Evolutionary conservation across 805 yeast genomes (phyloP), one percentile per base, ranked within the genome.

Genomic region (Myxozyma mucilagina): DNA sequence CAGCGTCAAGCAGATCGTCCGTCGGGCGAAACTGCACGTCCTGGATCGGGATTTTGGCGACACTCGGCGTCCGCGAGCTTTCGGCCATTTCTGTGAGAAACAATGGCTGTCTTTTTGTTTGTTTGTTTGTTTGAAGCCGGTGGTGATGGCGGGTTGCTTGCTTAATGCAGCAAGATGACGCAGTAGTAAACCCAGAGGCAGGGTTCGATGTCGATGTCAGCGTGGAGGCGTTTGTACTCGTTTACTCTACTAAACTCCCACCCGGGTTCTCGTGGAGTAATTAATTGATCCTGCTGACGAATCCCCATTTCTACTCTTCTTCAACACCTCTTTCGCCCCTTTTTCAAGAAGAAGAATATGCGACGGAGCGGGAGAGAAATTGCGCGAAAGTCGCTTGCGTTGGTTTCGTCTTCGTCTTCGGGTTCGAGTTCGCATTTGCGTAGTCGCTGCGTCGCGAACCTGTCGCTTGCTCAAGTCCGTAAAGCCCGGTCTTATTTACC

Each of bases 1-100:
- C 66, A 6, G 39, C 34, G n/a, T 63, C 66, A 20, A 61, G 35
- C 7, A 56, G 35, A 38, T 63, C 66, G 39, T 60, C 66, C 2
- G 62, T 59, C 29, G 55, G 41, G 31, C 35, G 42, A 49, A 61
- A 61, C 32, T 43, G 51, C 31, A 60, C 58, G 29, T 60, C 64
- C 41, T 56, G 54, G n/a, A 60, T 56, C 18, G 64, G 57, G 9
- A 53, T 60, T 42, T 60, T 55, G 32, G 53, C 20, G 42, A 35
- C 14, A 24, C 20, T 31, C n/a, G 31, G 16, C 32, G 43, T 8
- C 24, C 10, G 31, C 8, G 54, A 39, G 24, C 24, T 29, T 24
- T 50, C 54, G 16, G 54, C 45, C 54, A 50, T 50, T 3, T 7
- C 16, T 6, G 5, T n/a, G n/a, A 3, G 13, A 3, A 41, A n/a